Percentiles rank a stretch among this genome's conserved stretches.
Evolutionary conservation across 495 filamentous ascomycete genomes (phyloP).

Genomic region (Durotheca rogersii): DNA sequence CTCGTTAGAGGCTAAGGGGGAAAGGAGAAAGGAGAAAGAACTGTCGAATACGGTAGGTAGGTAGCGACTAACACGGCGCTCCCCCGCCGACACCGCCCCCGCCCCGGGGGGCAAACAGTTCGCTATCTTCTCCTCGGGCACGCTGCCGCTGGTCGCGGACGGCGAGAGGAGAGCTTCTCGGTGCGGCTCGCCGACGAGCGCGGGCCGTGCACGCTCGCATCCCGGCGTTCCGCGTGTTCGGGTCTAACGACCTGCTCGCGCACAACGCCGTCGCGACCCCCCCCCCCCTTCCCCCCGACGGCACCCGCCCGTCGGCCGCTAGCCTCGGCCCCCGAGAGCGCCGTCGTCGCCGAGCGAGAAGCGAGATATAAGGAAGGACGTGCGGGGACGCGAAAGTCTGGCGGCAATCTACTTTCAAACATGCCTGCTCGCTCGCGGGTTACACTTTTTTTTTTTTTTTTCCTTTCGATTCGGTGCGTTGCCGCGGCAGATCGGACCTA

Average conservation of each 20-base stretch:
- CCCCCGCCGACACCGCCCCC: too few relatives aligned
- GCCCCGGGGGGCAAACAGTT: slow-evolving; percentile 27
- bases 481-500: too few relatives aligned
- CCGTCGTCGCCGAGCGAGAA: slow-evolving; percentile 48
- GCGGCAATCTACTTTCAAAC: too few relatives aligned
- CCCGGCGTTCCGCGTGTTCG: slow-evolving; percentile 59
- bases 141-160: slow-evolving; percentile 51
- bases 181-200: slow-evolving; percentile 47
- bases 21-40: too few relatives aligned
- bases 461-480: too few relatives aligned
- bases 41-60: too few relatives aligned
- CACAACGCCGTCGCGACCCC: slow-evolving; percentile 54
- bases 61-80: background rate
- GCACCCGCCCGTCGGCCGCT: slow-evolving; percentile 58
- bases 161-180: slow-evolving; percentile 41
- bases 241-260: slow-evolving; percentile 57
- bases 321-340: slow-evolving; percentile 57
- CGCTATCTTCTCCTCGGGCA: slow-evolving; percentile 56
- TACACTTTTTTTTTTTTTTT: too few relatives aligned
- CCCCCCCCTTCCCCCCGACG: too few relatives aligned
- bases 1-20: too few relatives aligned
- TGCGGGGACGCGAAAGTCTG: too few relatives aligned
- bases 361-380: too few relatives aligned
- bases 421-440: too few relatives aligned
- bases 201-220: slow-evolving; percentile 48